Percentiles rank a stretch among this genome's conserved stretches.
These are phyloP conservation scores for Arthrobotrys sphaeroides DNA, from an alignment of 2,329 filamentous ascomycete species.

Conservation along the genomic window DNA sequence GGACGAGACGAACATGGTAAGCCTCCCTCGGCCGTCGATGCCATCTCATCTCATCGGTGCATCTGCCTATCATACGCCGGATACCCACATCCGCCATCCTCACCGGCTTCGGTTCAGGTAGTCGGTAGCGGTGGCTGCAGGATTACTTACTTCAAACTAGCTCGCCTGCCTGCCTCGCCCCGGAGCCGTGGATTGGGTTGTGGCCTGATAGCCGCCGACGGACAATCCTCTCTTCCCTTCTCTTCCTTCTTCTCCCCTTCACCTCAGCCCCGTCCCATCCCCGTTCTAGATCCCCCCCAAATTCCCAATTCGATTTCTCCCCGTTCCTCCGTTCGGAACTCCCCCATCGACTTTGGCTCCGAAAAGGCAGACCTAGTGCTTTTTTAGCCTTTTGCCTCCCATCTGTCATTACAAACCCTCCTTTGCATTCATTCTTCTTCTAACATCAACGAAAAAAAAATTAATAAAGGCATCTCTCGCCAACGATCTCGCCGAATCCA, in stretches of 20 bases:
- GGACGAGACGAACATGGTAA: constrained; percentile 45
- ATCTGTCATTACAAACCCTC: background rate
- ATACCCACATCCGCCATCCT: background rate
- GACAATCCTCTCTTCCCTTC: background rate
- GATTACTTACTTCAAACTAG: too few species aligned
- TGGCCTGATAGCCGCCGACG: constrained; percentile 7
- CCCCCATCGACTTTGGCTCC: background rate
- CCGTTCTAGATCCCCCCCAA: constrained; percentile 5
- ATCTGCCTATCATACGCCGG: background rate
- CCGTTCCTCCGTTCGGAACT: background rate
- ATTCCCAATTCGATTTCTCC: background rate
- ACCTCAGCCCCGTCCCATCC: background rate
- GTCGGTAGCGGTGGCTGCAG: background rate
- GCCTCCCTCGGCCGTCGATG: background rate
- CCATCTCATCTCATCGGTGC: background rate
- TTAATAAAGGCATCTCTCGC: constrained; percentile 47
- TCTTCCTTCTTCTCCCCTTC: background rate
- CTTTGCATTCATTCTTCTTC: background rate
- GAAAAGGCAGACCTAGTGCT: too few species aligned
- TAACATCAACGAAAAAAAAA: background rate
- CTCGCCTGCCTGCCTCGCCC: background rate
- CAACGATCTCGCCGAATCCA: constrained; percentile 50
- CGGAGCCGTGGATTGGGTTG: constrained; percentile 4
- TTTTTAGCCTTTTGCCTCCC: constrained; percentile 1
- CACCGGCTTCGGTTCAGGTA: background rate